Conservation (phyloP, 2,329 filamentous ascomycete genomes). For the Stemphylium beticola region DNA sequence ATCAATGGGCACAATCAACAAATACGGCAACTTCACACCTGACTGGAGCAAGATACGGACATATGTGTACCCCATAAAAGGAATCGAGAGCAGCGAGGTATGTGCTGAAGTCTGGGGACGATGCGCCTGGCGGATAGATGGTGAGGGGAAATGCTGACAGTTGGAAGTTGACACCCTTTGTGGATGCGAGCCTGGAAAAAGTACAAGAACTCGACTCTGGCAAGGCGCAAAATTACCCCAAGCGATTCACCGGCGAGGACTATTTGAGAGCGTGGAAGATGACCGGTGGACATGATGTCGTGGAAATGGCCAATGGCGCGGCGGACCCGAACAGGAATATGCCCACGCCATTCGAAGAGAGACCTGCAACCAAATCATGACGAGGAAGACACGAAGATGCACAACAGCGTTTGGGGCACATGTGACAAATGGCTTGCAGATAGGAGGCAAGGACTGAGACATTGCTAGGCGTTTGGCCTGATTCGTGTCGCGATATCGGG, state of each 20-base stretch:
- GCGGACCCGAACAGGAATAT: slow-evolving; percentile 22
- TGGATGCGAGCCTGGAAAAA: slow-evolving; percentile 65
- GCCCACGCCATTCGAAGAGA: slow-evolving; percentile 37
- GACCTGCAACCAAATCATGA: slow-evolving; percentile 19
- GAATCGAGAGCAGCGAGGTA: slow-evolving; percentile 59
- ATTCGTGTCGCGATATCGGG: not conserved
- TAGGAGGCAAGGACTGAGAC: not conserved
- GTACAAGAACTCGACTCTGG: slow-evolving; percentile 19
- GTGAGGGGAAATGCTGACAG: not conserved
- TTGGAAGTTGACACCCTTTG: slow-evolving; percentile 78
- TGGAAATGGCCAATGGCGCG: slow-evolving; percentile 11
- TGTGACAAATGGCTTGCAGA: too few relatives aligned
- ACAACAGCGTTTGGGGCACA: too few relatives aligned
- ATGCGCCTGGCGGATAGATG: not conserved
- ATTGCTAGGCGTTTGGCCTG: slow-evolving; percentile 4
- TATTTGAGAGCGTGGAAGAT: slow-evolving; percentile 46
- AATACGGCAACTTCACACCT: slow-evolving; percentile 81
- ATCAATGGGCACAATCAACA: slow-evolving; percentile 83
- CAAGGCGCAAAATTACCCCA: slow-evolving; percentile 25
- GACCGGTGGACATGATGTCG: slow-evolving; percentile 38
- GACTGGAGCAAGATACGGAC: slow-evolving; percentile 90
- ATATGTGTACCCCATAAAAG: slow-evolving; percentile 77
- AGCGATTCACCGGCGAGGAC: slow-evolving; percentile 39
- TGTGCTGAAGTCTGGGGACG: not conserved
- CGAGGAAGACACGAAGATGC: not conserved